Conservation (phyloP, 2,329 filamentous ascomycete genomes). For the Fonsecaea nubica region DNA sequence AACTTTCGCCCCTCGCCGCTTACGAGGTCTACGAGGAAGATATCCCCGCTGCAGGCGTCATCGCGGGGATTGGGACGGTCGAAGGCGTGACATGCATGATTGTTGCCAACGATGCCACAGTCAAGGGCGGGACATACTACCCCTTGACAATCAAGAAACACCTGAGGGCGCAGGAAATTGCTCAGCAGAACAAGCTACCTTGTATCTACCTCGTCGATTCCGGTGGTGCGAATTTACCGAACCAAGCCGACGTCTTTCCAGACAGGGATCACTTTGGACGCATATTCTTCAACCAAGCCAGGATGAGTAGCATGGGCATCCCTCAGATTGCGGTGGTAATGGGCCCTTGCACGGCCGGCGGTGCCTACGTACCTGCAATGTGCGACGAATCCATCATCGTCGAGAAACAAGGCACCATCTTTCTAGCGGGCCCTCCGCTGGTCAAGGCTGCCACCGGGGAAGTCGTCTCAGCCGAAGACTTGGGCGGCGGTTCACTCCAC, state of each 20-base stretch:
- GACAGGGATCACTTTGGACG: conserved; percentile 94
- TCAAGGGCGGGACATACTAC: conserved; percentile 97
- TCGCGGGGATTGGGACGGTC: conserved; percentile 88
- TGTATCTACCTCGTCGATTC: conserved; percentile 98
- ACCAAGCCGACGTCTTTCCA: conserved; percentile 95
- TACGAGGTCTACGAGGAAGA: conserved; percentile 88
- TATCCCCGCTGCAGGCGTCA: conserved; percentile 86
- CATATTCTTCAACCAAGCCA: conserved; percentile 97
- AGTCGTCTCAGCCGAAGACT: conserved; percentile 84
- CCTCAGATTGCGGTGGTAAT: conserved; percentile 95
- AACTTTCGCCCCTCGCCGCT: conserved; percentile 90
- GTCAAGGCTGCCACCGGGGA: conserved; percentile 97
- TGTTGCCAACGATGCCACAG: conserved; percentile 93
- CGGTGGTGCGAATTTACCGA: conserved; percentile 90
- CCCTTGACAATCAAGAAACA: conserved; percentile 98
- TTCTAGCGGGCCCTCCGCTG: conserved; percentile 89
- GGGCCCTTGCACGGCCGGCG: conserved; percentile 95
- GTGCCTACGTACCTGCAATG: conserved; percentile 96
- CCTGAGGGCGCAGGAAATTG: conserved; percentile 86
- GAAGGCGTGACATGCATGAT: conserved; percentile 92
- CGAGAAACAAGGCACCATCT: conserved; percentile 93
- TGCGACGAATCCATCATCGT: conserved; percentile 98
- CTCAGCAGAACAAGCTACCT: conserved; percentile 79
- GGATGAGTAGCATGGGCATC: conserved; percentile 87
- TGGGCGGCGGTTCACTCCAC: conserved; percentile 89